Conservation (phyloP, 257 asterid species). For the Solanum tacnaense region DNA sequence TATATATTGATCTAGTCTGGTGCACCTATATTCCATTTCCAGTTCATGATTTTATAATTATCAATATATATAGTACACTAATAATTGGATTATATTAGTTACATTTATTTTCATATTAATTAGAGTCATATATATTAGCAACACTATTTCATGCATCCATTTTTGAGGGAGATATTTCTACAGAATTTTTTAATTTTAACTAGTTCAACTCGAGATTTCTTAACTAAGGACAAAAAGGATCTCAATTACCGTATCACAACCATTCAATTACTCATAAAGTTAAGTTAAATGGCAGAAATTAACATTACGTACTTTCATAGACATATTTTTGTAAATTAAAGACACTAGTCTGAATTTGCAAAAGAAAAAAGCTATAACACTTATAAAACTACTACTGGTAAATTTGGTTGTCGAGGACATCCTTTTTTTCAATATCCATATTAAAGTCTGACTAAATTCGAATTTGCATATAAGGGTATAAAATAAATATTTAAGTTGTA, state of each 20-base stretch:
- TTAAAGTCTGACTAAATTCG: fast-evolving
- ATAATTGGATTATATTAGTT: background rate
- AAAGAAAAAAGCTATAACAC: background rate
- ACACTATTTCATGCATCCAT: background rate
- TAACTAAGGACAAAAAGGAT: background rate
- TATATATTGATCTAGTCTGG: background rate
- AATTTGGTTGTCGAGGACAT: background rate
- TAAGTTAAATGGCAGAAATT: background rate
- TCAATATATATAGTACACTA: background rate
- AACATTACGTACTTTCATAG: background rate
- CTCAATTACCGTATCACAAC: background rate
- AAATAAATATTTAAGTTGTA: background rate
- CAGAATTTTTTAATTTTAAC: too few relatives aligned
- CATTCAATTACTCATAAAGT: background rate
- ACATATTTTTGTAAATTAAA: background rate
- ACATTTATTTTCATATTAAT: background rate
- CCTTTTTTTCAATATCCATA: too few relatives aligned
- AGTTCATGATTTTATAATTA: background rate
- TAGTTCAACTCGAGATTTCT: too few relatives aligned
- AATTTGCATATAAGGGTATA: background rate
- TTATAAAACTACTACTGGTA: background rate
- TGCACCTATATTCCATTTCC: background rate
- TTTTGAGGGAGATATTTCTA: background rate
- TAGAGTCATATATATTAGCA: background rate
- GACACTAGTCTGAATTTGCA: background rate